phyloP scores from a whole-genome alignment of 768 basidiomycete species.

The Boletus barrowsii region DNA sequence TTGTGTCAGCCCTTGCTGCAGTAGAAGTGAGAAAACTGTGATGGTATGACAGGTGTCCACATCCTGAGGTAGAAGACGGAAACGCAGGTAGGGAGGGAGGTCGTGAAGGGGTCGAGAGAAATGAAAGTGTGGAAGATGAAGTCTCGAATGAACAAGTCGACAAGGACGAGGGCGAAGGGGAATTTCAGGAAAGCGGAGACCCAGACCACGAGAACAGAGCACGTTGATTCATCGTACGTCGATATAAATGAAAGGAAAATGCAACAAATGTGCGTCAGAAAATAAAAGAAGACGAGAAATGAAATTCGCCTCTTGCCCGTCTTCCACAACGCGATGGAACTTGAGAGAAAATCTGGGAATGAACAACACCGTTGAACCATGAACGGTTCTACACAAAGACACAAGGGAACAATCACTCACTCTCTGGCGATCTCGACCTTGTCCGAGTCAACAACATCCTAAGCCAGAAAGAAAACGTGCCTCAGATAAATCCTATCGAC shows the following conservation, averaged over 20 bases:
- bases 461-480: not conserved
- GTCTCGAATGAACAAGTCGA: not conserved
- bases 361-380: not conserved
- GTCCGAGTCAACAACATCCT: constrained; percentile 67
- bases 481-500: not conserved
- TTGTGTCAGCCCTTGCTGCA: constrained; percentile 10
- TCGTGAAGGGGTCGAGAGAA: not conserved
- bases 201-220: not conserved
- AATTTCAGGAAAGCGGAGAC: not conserved
- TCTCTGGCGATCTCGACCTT: constrained; percentile 56
- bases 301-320: constrained; percentile 60
- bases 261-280: not conserved
- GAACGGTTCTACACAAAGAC: not conserved
- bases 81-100: not conserved
- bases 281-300: constrained; percentile 41
- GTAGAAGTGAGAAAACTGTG: not conserved
- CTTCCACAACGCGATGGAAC: constrained; percentile 58
- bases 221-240: constrained; percentile 6
- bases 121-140: constrained; percentile 4
- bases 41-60: not conserved
- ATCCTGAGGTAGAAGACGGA: not conserved
- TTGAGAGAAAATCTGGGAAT: constrained; percentile 49
- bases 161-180: not conserved
- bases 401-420: constrained; percentile 30
- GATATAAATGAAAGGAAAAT: not conserved